phyloP scores from a whole-genome alignment of 1,284 basidiomycete genomes.

The Kwoniella shivajii region DNA sequence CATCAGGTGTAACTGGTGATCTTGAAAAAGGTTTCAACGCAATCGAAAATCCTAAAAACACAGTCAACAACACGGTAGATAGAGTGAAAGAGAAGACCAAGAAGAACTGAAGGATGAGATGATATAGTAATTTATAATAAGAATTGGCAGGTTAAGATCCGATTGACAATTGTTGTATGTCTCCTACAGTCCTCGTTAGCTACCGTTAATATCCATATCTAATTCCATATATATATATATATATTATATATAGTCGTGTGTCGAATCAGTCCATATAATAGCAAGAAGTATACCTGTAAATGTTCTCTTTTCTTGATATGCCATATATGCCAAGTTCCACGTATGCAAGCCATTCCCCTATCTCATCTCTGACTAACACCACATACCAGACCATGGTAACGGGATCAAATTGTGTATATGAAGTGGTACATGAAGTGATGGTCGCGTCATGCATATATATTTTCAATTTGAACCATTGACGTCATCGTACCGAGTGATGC shows the following conservation, averaged over 20 bases:
- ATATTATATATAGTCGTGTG: no score
- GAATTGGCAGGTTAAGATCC: no score
- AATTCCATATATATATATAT: no score
- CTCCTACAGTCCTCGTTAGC: not conserved
- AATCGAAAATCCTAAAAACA: slow-evolving; percentile 24
- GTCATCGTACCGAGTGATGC: slow-evolving; percentile 7
- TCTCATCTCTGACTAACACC: not conserved
- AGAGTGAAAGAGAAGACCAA: slow-evolving; percentile 3
- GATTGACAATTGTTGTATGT: not conserved
- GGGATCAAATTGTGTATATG: not conserved
- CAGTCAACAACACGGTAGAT: slow-evolving; percentile 12
- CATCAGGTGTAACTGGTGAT: slow-evolving; percentile 4
- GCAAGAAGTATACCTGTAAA: no score
- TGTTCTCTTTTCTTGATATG: no score
- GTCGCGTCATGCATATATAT: slow-evolving; percentile 1
- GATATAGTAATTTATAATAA: no score
- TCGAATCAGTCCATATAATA: no score
- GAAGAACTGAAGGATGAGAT: slow-evolving; percentile 9
- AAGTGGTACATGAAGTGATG: not conserved
- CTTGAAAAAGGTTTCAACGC: slow-evolving; percentile 20
- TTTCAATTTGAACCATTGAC: not conserved
- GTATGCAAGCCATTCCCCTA: not conserved
- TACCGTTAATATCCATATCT: no score
- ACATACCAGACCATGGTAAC: no score
- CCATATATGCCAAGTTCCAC: no score